phyloP scores from a whole-genome alignment of 306 rosid genomes.

The Alnus rubra region DNA sequence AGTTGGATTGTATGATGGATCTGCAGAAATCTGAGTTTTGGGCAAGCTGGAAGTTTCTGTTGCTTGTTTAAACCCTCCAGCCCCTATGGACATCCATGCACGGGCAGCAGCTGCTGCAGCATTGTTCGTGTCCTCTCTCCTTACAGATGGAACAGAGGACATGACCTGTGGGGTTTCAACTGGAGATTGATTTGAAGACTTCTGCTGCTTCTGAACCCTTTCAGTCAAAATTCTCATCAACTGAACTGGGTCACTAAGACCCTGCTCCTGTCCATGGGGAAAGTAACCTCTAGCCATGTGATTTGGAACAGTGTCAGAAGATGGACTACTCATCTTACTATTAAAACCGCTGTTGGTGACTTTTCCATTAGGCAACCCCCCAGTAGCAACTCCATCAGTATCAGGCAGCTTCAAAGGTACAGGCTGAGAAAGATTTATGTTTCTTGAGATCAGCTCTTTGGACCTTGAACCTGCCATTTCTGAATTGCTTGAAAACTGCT shows the following conservation, averaged over 20 bases:
- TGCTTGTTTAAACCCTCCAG: conserved; percentile 80
- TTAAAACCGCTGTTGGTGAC: conserved; percentile 36
- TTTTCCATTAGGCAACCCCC: conserved; percentile 76
- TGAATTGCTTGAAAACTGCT: conserved; percentile 52
- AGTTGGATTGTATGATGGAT: conserved; percentile 71
- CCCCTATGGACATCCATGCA: conserved; percentile 98
- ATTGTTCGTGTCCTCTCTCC: conserved; percentile 60
- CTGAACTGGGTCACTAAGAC: conserved; percentile 75
- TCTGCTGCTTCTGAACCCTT: conserved; percentile 69
- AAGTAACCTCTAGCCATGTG: conserved; percentile 55
- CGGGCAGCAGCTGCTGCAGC: conserved; percentile 95
- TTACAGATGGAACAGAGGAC: conserved; percentile 53
- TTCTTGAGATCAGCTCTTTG: conserved; percentile 54
- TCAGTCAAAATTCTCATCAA: conserved; percentile 75
- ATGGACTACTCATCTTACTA: conserved; percentile 45
- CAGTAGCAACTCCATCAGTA: conserved; percentile 52
- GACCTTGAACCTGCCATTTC: conserved; percentile 56
- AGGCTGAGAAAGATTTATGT: conserved; percentile 48
- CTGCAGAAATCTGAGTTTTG: conserved; percentile 67
- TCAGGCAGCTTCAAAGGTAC: conserved; percentile 60
- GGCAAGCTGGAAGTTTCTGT: conserved; percentile 61
- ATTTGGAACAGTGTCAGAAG: conserved; percentile 59
- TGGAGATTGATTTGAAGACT: conserved; percentile 55
- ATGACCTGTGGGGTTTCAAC: conserved; percentile 51
- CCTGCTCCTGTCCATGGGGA: conserved; percentile 65